Evolutionary conservation across 495 filamentous ascomycete genomes (phyloP), one percentile per base, ranked within the genome.

Genomic region (Lindgomyces ingoldianus): DNA sequence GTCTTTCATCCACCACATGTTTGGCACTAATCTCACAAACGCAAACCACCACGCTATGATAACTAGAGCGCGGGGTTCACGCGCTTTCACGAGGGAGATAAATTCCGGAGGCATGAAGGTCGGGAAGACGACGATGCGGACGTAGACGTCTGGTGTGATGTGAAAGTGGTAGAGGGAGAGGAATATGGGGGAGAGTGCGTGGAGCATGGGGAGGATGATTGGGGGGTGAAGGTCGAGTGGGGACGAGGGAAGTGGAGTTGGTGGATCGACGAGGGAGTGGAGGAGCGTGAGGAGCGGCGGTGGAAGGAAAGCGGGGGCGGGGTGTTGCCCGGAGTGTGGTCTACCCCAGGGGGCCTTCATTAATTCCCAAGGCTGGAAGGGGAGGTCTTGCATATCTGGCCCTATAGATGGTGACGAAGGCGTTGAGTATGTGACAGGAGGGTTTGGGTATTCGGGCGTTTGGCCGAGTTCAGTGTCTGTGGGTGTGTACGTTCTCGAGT

Each of bases 371-470:
- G 62, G 55, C 2, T 22, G 26, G 55, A 65, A 65, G 46, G 62
- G 62, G 8, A 65, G 56, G 36, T 57, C 41, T 22, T 26, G 27
- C 21, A 10, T 41, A 18, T 42, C 46, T 18, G 22, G 12, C 18
- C 49, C 45, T 45, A 36, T 89, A 89, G 0, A 92, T 91, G 71
- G 96, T 96, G 47, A 18, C 9, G 16, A 12, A 11, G 0, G 3
- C 3, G 3, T 18, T 19, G 41, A 19, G 26, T 65, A 59, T 6
- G 19, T 47, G 3, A 55, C 8, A 2, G 55, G 45, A 16, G 62
- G 62, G 22, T 65, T 60, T 24, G 62, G 55, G 9, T 21, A 19
- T 14, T 14, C 24, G 18, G 55, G 47, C 8, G 24, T 48, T 0
- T 44, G 24, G 2, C 54, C 53, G 0, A 44, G 9, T 1, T 21